A percentile compares a stretch with the other conserved stretches of the same genome.
Conservation (phyloP, 192 early-diverging fungal genomes). For the Rhizophagus sp. region DNA sequence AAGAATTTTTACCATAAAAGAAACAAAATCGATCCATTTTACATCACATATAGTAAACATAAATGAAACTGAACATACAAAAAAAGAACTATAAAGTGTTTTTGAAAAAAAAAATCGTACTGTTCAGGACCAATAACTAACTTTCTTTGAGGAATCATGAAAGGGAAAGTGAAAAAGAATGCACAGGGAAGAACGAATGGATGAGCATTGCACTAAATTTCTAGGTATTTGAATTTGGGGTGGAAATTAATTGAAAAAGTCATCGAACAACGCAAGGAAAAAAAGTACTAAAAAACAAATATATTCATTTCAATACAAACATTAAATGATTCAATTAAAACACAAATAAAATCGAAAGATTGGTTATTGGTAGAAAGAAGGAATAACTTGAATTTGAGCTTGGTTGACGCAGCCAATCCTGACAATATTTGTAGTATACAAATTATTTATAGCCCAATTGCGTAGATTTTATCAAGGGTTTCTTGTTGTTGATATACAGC, state of each 20-base stretch:
- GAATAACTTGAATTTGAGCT: slow-evolving; percentile 1
- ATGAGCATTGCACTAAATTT: background rate
- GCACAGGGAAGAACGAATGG: background rate
- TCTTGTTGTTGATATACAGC: slow-evolving; percentile 27
- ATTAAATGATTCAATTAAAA: background rate
- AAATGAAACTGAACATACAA: background rate
- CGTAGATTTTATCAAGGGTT: slow-evolving; percentile 30
- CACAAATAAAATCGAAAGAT: background rate
- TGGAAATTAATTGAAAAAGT: background rate
- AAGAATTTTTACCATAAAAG: background rate
- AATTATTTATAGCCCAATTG: slow-evolving; percentile 20
- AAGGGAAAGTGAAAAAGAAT: background rate
- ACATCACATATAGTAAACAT: background rate
- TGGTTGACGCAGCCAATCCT: background rate
- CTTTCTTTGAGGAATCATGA: background rate
- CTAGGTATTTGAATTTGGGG: background rate
- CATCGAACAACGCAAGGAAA: background rate
- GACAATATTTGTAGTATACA: background rate
- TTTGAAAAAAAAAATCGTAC: background rate
- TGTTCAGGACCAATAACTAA: background rate
- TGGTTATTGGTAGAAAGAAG: background rate
- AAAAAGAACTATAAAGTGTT: background rate
- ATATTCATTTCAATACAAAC: background rate
- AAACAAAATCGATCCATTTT: background rate
- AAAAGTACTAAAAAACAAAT: background rate